Evolutionary conservation across 176 grass and related monocot genomes (phyloP).

Genomic region (Lolium rigidum): DNA sequence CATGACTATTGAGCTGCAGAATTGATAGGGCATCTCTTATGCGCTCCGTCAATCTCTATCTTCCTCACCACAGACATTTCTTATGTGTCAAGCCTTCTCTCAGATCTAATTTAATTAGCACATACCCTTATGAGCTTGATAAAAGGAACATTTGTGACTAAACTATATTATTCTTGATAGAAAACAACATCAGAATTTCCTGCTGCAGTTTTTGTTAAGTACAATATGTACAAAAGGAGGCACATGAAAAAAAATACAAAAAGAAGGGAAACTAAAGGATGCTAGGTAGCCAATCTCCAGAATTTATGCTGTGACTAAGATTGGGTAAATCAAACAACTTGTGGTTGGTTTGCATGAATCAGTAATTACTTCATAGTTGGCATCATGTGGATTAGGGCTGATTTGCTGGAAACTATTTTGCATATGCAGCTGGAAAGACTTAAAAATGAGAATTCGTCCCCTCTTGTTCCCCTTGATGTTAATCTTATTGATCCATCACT

Average conservation of each 20-base stretch:
- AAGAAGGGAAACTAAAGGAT: not conserved
- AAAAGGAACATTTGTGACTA: constrained; percentile 17
- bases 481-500: constrained; percentile 71
- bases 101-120: not conserved
- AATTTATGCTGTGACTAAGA: not conserved
- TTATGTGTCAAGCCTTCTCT: too few relatives aligned
- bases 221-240: not conserved
- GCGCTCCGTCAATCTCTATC: not conserved
- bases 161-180: not conserved
- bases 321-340: constrained; percentile 19
- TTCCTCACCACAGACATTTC: not conserved
- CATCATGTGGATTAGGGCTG: constrained; percentile 18
- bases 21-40: not conserved
- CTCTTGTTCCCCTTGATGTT: constrained; percentile 69
- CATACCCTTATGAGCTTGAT: not conserved
- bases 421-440: constrained; percentile 81
- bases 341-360: constrained; percentile 12
- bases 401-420: constrained; percentile 36
- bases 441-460: constrained; percentile 76
- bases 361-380: not conserved
- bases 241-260: not conserved
- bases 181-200: not conserved
- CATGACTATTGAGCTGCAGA: not conserved
- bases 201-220: not conserved
- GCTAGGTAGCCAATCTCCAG: not conserved